Evolutionary conservation across 129 eudicot genomes (phyloP).

Genomic region (Centaurea solstitialis): DNA sequence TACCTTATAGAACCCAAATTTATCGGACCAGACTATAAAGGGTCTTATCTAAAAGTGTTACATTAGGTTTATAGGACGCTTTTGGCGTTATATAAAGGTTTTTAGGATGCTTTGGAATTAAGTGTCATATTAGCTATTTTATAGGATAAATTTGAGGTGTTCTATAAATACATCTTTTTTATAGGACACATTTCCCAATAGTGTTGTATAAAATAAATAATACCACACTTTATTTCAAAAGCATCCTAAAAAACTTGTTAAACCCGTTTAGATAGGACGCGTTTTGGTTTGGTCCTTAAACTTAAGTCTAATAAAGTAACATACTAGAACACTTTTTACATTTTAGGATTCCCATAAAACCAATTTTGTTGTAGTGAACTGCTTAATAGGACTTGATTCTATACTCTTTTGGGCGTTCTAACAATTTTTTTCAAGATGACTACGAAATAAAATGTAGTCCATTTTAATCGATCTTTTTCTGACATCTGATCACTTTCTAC

Average conservation of each 20-base stretch:
- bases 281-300: background rate
- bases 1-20: background rate
- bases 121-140: too few relatives aligned
- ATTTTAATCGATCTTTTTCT: background rate
- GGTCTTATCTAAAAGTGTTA: background rate
- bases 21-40: background rate
- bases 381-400: background rate
- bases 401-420: background rate
- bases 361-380: background rate
- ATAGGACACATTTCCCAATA: background rate
- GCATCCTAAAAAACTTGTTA: background rate
- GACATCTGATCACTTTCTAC: constrained; percentile 6
- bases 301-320: background rate
- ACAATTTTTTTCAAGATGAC: background rate
- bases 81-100: background rate
- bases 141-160: background rate
- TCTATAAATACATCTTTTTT: background rate
- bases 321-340: background rate
- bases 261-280: background rate
- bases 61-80: background rate
- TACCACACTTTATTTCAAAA: background rate
- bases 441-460: background rate
- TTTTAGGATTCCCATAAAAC: background rate
- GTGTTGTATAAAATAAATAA: background rate
- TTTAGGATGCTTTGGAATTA: too few relatives aligned